Conservation (phyloP, 805 yeast species). For the Yarrowia sp. region DNA sequence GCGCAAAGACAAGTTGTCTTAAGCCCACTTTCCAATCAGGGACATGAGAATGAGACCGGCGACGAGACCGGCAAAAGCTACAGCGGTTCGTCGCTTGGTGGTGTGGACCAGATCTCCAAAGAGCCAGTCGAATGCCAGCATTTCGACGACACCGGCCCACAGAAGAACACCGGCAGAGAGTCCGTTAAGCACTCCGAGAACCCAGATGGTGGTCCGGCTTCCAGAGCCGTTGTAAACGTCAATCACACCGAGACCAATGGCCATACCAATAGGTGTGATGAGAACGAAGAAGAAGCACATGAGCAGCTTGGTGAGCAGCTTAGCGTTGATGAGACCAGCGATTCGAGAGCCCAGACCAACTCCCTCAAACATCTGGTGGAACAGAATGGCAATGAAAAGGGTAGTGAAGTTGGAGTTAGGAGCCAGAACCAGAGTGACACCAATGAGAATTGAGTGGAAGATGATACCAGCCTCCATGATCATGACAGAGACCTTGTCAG, state of each 20-base stretch:
- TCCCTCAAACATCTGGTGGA: slow-evolving; percentile 79
- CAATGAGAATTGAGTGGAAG: slow-evolving; percentile 63
- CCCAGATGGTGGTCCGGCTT: slow-evolving; percentile 50
- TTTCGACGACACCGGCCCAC: slow-evolving; percentile 68
- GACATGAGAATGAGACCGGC: slow-evolving; percentile 67
- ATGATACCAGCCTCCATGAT: slow-evolving; percentile 57
- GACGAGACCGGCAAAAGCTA: slow-evolving; percentile 53
- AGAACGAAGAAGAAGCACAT: slow-evolving; percentile 48
- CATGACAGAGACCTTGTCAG: slow-evolving; percentile 27
- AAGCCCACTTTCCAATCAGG: slow-evolving; percentile 71
- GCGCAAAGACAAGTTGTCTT: background rate
- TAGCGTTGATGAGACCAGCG: slow-evolving; percentile 52
- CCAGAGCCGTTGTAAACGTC: slow-evolving; percentile 57
- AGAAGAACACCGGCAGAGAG: slow-evolving; percentile 69
- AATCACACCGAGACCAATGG: slow-evolving; percentile 71
- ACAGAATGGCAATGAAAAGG: slow-evolving; percentile 53
- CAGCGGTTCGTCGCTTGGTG: slow-evolving; percentile 51
- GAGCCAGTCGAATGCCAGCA: slow-evolving; percentile 69
- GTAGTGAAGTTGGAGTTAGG: slow-evolving; percentile 46
- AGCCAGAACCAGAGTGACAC: slow-evolving; percentile 49
- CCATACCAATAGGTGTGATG: slow-evolving; percentile 66
- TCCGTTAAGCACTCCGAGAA: slow-evolving; percentile 66
- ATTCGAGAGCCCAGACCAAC: slow-evolving; percentile 73
- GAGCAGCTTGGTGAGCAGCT: slow-evolving; percentile 33
- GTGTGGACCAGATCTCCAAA: slow-evolving; percentile 63